Conservation (phyloP, 2,329 filamentous ascomycete species). For the Fusarium sp. region DNA sequence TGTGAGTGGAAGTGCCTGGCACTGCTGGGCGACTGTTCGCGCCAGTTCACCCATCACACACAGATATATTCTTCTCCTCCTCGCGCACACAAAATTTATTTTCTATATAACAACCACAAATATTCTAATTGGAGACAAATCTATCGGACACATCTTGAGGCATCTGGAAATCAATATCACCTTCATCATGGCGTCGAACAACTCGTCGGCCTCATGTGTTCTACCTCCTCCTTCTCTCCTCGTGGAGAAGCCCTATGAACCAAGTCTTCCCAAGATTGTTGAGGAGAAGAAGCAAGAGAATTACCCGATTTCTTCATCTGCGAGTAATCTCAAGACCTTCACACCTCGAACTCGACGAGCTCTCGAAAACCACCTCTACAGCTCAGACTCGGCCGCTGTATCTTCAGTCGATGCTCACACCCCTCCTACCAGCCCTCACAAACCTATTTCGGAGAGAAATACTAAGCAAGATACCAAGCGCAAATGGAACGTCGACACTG, state of each 20-base stretch:
- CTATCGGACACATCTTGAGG: no score
- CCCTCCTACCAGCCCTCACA: conserved; percentile 9
- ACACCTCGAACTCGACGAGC: neutral
- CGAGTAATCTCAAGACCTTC: neutral
- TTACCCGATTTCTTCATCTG: neutral
- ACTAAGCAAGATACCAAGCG: neutral
- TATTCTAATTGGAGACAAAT: neutral
- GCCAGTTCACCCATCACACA: neutral
- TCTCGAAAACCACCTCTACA: neutral
- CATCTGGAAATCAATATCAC: neutral
- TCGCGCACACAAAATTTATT: neutral
- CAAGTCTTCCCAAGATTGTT: neutral
- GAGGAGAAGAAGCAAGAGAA: neutral
- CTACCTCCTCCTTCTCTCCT: conserved; percentile 33
- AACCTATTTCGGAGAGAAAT: neutral
- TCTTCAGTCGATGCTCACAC: conserved; percentile 28
- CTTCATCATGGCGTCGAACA: conserved; percentile 15
- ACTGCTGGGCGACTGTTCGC: conserved; percentile 4
- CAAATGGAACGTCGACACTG: neutral
- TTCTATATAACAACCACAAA: neutral
- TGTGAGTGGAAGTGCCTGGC: neutral
- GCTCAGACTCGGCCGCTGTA: neutral
- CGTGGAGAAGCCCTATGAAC: conserved; percentile 10
- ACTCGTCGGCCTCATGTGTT: conserved; percentile 7
- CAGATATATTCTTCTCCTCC: neutral